Evolutionary conservation across 2,329 filamentous ascomycete species (phyloP).

Genomic region (Arthrinium puccinioides): DNA sequence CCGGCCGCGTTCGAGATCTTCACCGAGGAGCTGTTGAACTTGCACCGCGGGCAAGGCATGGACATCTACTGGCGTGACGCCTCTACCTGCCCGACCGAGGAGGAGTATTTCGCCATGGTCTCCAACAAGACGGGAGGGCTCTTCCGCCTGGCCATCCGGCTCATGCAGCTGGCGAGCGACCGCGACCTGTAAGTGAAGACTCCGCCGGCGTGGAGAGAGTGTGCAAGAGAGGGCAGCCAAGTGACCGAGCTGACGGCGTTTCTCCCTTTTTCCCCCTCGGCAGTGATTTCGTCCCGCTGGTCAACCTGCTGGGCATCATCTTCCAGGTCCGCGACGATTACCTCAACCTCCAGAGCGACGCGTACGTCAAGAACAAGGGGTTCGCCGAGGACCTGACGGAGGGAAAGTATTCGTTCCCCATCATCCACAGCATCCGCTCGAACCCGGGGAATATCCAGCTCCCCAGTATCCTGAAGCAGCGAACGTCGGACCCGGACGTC

Average conservation of each 20-base stretch:
- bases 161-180: conserved; percentile 58
- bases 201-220: background rate
- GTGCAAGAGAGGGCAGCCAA: no score
- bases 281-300: conserved; percentile 75
- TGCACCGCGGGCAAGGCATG: conserved; percentile 88
- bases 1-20: conserved; percentile 62
- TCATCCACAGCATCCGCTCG: conserved; percentile 85
- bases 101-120: conserved; percentile 89
- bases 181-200: conserved; percentile 47
- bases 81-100: conserved; percentile 74
- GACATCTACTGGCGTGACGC: conserved; percentile 86
- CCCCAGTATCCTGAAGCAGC: conserved; percentile 87
- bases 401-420: conserved; percentile 93
- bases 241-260: no score
- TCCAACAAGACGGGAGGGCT: conserved; percentile 84
- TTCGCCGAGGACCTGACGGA: conserved; percentile 93
- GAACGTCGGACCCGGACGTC: conserved; percentile 76
- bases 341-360: conserved; percentile 67
- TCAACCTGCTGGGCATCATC: conserved; percentile 76
- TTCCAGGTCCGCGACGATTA: conserved; percentile 95
- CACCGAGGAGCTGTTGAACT: conserved; percentile 74
- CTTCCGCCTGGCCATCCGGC: conserved; percentile 75
- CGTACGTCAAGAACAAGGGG: conserved; percentile 84
- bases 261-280: conserved; percentile 36
- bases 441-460: conserved; percentile 70